Conservation (phyloP, 768 basidiomycete species). For the Naganishia friedmannii region DNA sequence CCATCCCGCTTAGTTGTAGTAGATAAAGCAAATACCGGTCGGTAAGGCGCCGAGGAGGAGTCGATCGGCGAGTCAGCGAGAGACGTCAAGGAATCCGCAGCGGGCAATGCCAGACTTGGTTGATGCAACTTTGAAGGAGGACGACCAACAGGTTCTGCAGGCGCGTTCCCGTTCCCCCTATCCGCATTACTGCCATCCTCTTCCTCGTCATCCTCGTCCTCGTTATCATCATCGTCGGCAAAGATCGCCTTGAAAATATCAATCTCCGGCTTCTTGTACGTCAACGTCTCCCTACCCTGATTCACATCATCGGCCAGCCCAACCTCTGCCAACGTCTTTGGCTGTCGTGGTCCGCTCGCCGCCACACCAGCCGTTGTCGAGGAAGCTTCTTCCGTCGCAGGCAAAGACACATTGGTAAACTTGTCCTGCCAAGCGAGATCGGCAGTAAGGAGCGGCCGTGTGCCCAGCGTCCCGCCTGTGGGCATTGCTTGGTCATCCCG, state of each 20-base stretch:
- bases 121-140: conserved; percentile 35
- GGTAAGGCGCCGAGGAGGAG: conserved; percentile 14
- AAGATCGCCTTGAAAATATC: conserved; percentile 98
- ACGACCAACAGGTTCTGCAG: conserved; percentile 6
- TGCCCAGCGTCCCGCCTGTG: conserved; percentile 30
- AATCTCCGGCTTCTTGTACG: conserved; percentile 80
- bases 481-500: conserved; percentile 19
- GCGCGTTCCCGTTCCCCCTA: not conserved
- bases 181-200: conserved; percentile 31
- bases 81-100: not conserved
- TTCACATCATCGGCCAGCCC: conserved; percentile 88
- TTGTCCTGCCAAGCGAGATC: conserved; percentile 41
- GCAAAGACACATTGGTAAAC: conserved; percentile 36
- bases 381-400: not conserved
- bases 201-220: conserved; percentile 59
- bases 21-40: conserved; percentile 15
- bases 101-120: conserved; percentile 12
- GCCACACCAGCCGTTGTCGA: not conserved
- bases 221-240: conserved; percentile 85
- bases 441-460: conserved; percentile 13
- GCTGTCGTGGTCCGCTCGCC: conserved; percentile 27
- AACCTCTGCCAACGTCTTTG: conserved; percentile 63
- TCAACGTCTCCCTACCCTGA: conserved; percentile 82
- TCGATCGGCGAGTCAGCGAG: conserved; percentile 5
- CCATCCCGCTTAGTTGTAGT: conserved; percentile 32